Evolutionary conservation across 495 filamentous ascomycete species (phyloP).

Genomic region (Neurospora discreta): DNA sequence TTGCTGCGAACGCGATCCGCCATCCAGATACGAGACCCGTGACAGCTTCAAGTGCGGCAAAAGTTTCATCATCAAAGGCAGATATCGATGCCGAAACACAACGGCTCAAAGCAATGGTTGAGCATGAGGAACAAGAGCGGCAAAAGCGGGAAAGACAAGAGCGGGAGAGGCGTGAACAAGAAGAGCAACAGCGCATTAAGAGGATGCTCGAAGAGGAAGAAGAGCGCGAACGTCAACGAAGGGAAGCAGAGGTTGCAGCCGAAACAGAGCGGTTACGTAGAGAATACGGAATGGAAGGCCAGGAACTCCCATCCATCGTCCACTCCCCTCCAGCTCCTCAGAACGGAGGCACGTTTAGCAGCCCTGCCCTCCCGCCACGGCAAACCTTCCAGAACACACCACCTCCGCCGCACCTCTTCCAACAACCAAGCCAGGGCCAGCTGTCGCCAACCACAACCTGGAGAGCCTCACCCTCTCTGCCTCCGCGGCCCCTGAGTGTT

Average conservation of each 20-base stretch:
- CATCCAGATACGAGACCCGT: background rate
- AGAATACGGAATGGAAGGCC: conserved; percentile 52
- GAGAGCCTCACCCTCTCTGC: conserved; percentile 17
- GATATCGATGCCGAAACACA: conserved; percentile 54
- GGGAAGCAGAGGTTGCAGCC: conserved; percentile 62
- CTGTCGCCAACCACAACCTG: background rate
- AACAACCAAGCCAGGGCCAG: conserved; percentile 7
- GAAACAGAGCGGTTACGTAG: conserved; percentile 75
- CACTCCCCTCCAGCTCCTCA: conserved; percentile 15
- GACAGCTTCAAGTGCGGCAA: background rate
- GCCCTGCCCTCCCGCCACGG: conserved; percentile 1
- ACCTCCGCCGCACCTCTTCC: background rate
- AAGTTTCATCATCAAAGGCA: conserved; percentile 33
- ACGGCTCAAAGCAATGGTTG: conserved; percentile 45
- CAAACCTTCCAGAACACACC: conserved; percentile 1
- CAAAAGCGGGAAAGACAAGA: conserved; percentile 23
- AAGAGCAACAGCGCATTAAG: conserved; percentile 59
- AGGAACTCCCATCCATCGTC: conserved; percentile 23
- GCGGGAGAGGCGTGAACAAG: conserved; percentile 40
- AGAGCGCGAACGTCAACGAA: conserved; percentile 43
- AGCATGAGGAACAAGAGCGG: conserved; percentile 40
- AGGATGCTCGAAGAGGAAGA: conserved; percentile 73
- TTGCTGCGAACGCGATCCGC: background rate
- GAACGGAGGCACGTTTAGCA: conserved; percentile 2
- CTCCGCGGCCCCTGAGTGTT: conserved; percentile 31